A percentile compares a stretch with the other conserved stretches of the same genome.
These are phyloP conservation scores for Cladophialophora carrionii DNA, from an alignment of 2,329 filamentous ascomycete species.

Conservation along the genomic window DNA sequence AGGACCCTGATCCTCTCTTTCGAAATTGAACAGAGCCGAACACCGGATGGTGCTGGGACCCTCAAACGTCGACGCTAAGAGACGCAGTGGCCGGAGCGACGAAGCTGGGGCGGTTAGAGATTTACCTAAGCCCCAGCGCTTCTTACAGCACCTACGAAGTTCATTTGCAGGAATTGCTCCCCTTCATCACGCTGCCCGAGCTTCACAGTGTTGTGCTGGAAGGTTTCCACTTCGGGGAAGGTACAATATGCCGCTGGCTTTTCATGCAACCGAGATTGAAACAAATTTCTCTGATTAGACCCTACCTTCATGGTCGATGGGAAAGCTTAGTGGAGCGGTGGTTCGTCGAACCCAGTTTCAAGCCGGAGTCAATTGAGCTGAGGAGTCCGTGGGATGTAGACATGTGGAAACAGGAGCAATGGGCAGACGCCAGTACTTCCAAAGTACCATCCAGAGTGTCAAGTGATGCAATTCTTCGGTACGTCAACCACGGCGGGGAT, in stretches of 20 bases:
- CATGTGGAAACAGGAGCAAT: not conserved
- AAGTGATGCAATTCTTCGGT: conserved; percentile 12
- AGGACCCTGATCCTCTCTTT: conserved; percentile 18
- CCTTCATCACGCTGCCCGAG: not conserved
- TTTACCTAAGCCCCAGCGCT: conserved; percentile 6
- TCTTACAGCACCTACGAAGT: not conserved
- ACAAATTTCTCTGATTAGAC: conserved; percentile 12
- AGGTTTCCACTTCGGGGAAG: conserved; percentile 3
- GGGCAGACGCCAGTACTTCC: not conserved
- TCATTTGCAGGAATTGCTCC: conserved; percentile 11
- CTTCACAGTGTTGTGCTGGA: conserved; percentile 18
- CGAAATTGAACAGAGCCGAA: not conserved
- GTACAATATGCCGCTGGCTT: conserved; percentile 15
- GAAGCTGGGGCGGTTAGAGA: conserved; percentile 13
- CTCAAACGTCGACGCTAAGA: not conserved
- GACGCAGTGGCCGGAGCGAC: conserved; percentile 6
- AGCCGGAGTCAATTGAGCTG: conserved; percentile 16
- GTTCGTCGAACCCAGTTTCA: conserved; percentile 9
- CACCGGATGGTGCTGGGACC: not conserved
- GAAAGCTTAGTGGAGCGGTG: conserved; percentile 8
- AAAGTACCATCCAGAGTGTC: conserved; percentile 18
- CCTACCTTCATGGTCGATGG: conserved; percentile 14
- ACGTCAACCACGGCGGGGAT: conserved; percentile 23
- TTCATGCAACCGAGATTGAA: conserved; percentile 23
- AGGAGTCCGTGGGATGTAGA: conserved; percentile 11